Evolutionary conservation across 345 rosid species (phyloP), one percentile per base, ranked within the genome.

Genomic region (Euphorbia lathyris): DNA sequence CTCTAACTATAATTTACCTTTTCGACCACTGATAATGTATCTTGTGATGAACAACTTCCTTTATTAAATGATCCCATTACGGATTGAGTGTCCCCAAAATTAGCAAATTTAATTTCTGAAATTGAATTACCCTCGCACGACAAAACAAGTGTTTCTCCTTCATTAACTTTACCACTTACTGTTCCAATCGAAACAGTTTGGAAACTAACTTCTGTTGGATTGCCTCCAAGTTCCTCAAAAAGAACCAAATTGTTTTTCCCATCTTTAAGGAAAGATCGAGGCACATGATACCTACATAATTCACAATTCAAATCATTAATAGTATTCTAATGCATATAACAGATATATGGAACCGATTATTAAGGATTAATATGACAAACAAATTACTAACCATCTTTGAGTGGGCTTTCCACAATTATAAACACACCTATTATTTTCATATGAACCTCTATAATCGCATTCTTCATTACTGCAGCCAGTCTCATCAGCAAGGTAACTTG

Each of bases 371-470:
- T n/a, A n/a, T n/a, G n/a, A n/a, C n/a, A n/a, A n/a, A 45, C 1
- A 0, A 13, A 7, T 11, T 1, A 1, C 26, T 68, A 76, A 86
- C 84, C 84, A 82, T 81, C 87, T 81, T 66, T 87, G 91, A 26
- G 83, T 76, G 32, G 93, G 84, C 63, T 84, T 57, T 11, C 90
- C 89, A 16, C 94, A 88, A 51, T 84, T 83, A 14, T 70, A 78
- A 3, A 72, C 58, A 43, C 76, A 72, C 4, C 65, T 72, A 32
- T 56, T 72, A 13, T 56, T 57, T 0, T 45, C 25, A 26, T 72
- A 72, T 8, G 70, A 2, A 7, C 76, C 76, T 8, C 76, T 67
- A 32, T 72, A 72, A 30, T 72, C 70, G 27, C 76, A 72, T 19
- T 45, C 16, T 4, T 72, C 65, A n/a, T 2, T 14, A 7, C n/a